Percentiles rank a stretch among this genome's conserved stretches.
Evolutionary conservation across 768 basidiomycete genomes (phyloP).

Genomic region (Russula emetica): DNA sequence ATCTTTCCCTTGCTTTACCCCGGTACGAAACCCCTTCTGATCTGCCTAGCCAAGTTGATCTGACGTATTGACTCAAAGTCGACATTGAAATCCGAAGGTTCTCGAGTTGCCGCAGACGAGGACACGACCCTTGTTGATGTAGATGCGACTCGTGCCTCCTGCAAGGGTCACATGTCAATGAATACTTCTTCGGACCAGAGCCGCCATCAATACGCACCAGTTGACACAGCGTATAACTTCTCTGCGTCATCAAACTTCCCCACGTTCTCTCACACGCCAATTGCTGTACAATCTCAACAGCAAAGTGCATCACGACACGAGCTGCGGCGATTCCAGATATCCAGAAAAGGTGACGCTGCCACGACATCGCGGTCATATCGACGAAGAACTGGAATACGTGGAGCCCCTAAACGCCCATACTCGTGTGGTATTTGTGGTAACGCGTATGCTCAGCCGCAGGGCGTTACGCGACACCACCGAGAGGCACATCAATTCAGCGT

Average conservation of each 20-base stretch:
- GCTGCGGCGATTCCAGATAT: too few species aligned
- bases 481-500: background rate
- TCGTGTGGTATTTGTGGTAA: background rate
- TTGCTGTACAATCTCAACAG: background rate
- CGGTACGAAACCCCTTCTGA: background rate
- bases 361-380: background rate
- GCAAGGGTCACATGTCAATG: background rate
- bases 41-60: background rate
- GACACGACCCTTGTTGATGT: background rate
- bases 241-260: background rate
- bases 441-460: background rate
- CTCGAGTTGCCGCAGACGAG: background rate
- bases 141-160: background rate
- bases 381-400: background rate
- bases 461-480: background rate
- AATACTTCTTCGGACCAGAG: background rate
- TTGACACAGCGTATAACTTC: background rate
- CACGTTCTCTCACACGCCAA: background rate
- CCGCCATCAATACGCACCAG: background rate
- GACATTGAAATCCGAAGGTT: background rate
- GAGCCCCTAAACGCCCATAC: background rate
- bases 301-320: too few species aligned
- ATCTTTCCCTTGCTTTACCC: background rate
- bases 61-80: background rate
- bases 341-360: background rate